These are phyloP conservation scores for Hibiscus trionum DNA, from an alignment of 345 rosid species.

Conservation along the genomic window DNA sequence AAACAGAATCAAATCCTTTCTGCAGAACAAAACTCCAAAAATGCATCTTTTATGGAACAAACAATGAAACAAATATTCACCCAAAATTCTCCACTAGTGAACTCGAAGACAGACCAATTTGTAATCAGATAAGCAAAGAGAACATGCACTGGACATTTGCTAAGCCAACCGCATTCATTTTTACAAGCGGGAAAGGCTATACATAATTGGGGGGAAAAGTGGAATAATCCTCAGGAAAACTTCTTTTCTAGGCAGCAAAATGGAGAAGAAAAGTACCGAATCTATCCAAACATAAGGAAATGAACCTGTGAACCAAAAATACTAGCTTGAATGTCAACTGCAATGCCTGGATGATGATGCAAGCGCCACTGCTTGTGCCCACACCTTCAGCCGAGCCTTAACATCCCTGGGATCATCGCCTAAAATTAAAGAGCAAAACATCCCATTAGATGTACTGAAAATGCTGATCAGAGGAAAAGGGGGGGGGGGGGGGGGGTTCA, in stretches of 20 bases:
- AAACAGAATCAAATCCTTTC: background rate
- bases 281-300: conserved; percentile 3
- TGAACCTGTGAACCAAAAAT: background rate
- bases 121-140: background rate
- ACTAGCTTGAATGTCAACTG: conserved; percentile 3
- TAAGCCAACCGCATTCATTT: conserved; percentile 7
- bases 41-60: background rate
- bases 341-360: conserved; percentile 46
- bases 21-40: background rate
- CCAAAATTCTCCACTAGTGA: background rate
- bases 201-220: background rate
- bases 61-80: background rate
- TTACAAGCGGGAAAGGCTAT: conserved; percentile 17
- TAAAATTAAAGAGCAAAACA: conserved; percentile 12
- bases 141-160: background rate
- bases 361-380: conserved; percentile 95
- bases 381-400: conserved; percentile 84
- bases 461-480: too few species aligned
- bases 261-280: conserved; percentile 6
- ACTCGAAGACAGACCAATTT: background rate
- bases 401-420: conserved; percentile 94
- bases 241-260: background rate
- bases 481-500: too few species aligned
- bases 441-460: background rate
- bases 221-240: background rate